These are phyloP conservation scores for Verbena officinalis DNA, from an alignment of 257 asterid species.

Conservation along the genomic window DNA sequence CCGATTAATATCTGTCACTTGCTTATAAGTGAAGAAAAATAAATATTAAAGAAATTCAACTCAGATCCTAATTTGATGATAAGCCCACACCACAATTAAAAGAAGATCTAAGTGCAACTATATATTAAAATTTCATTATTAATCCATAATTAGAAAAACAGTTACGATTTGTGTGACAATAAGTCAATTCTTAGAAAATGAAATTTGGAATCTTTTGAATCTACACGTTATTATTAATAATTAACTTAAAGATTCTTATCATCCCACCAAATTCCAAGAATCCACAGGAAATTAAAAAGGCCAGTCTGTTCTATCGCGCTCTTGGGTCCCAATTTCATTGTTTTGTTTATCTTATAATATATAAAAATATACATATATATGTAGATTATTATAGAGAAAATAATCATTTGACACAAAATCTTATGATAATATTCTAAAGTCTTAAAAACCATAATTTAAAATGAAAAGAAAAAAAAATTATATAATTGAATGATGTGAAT, in stretches of 20 bases:
- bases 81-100: too few relatives aligned
- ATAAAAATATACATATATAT: too few relatives aligned
- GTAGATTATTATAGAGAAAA: too few relatives aligned
- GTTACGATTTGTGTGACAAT: background rate
- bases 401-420: too few relatives aligned
- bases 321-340: background rate
- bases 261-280: slow-evolving; percentile 35
- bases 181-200: slow-evolving; percentile 7
- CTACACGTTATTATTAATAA: background rate
- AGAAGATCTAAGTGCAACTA: background rate
- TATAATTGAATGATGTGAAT: slow-evolving; percentile 14
- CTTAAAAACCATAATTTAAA: too few relatives aligned
- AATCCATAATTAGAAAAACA: background rate
- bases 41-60: background rate
- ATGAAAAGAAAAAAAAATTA: too few relatives aligned
- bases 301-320: background rate
- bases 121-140: background rate
- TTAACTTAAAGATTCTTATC: slow-evolving; percentile 30
- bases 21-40: too few relatives aligned
- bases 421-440: too few relatives aligned
- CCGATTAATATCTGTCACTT: too few relatives aligned
- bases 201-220: too few relatives aligned
- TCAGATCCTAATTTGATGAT: background rate
- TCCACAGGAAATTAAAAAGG: slow-evolving; percentile 4
- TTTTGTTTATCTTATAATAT: too few relatives aligned